phyloP scores from a whole-genome alignment of 768 basidiomycete species.

The Termitomyces sp. region DNA sequence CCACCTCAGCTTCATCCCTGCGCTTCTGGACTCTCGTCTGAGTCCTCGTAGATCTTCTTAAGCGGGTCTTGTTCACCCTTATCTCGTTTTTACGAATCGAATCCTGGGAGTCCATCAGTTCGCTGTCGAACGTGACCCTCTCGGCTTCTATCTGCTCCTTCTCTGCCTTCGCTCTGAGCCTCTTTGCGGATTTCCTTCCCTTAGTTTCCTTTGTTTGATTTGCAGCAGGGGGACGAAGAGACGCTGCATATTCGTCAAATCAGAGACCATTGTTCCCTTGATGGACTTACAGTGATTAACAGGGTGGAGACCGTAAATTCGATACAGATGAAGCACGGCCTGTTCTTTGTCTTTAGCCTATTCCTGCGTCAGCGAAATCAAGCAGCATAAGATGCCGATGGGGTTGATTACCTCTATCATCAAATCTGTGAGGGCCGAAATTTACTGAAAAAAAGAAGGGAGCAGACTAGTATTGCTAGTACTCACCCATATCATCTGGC shows the following conservation, averaged over 20 bases:
- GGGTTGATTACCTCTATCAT: constrained; percentile 67
- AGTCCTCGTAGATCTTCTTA: background rate
- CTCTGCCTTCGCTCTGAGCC: constrained; percentile 14
- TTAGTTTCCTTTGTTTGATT: constrained; percentile 39
- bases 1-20: background rate
- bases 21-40: background rate
- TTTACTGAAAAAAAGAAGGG: constrained; percentile 2
- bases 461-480: constrained; percentile 3
- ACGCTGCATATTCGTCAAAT: constrained; percentile 22
- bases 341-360: constrained; percentile 90
- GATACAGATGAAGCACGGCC: constrained; percentile 80
- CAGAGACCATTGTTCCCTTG: background rate
- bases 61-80: background rate
- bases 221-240: constrained; percentile 36
- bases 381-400: background rate
- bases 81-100: background rate
- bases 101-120: background rate
- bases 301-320: constrained; percentile 67
- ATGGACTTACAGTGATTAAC: constrained; percentile 49
- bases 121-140: background rate
- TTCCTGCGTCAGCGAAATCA: background rate
- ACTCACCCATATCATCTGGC: constrained; percentile 62
- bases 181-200: constrained; percentile 38
- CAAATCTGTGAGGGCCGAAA: constrained; percentile 42
- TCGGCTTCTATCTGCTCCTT: constrained; percentile 5